These are phyloP conservation scores for Phytophthora capsici DNA, from an alignment of 352 stramenopile genomes.

Conservation along the genomic window DNA sequence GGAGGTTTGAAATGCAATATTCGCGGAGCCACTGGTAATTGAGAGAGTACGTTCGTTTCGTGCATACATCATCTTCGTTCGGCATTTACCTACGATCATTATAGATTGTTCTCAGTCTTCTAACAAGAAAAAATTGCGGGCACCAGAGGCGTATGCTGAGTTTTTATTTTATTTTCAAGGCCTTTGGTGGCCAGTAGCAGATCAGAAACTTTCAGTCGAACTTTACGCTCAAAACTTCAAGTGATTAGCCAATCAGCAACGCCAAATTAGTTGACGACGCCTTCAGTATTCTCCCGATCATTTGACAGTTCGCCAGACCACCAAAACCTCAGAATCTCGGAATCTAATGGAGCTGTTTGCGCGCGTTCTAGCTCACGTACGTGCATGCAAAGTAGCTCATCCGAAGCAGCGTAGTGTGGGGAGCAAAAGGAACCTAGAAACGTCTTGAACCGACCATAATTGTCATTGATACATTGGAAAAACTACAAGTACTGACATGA, in stretches of 20 bases:
- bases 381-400: not conserved
- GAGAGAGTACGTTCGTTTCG: conserved; percentile 24
- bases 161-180: no score
- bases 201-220: no score
- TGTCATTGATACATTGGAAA: conserved; percentile 7
- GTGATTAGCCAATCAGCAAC: conserved; percentile 15
- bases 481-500: conserved; percentile 2
- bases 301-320: conserved; percentile 27
- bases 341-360: conserved; percentile 27
- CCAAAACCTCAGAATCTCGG: conserved; percentile 19
- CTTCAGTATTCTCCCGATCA: conserved; percentile 15
- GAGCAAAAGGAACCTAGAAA: not conserved
- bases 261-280: not conserved
- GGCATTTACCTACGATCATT: no score
- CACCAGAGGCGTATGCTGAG: no score
- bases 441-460: conserved; percentile 1
- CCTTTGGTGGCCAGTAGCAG: no score
- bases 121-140: no score
- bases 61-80: no score
- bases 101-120: no score
- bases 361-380: conserved; percentile 40
- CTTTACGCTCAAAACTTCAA: no score
- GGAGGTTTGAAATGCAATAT: conserved; percentile 12
- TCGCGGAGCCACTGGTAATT: conserved; percentile 29
- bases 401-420: not conserved